Evolutionary conservation across 2,329 filamentous ascomycete genomes (phyloP).

Genomic region (Fusarium sp.): DNA sequence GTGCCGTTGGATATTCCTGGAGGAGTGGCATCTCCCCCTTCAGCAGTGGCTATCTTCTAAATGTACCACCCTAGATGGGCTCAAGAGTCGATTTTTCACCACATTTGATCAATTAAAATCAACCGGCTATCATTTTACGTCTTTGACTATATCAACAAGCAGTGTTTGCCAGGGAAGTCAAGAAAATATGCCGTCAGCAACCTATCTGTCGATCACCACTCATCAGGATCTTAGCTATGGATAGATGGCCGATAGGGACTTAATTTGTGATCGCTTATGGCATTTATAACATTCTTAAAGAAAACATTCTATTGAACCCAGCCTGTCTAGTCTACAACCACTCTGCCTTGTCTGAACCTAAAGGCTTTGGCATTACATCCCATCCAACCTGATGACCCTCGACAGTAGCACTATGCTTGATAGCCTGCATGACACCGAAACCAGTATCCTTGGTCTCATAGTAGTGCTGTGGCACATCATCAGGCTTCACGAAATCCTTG

Average conservation of each 20-base stretch:
- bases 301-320: not conserved
- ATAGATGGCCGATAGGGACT: not conserved
- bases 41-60: not conserved
- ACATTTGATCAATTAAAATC: not conserved
- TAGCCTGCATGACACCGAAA: constrained; percentile 57
- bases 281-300: not conserved
- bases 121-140: too few species aligned
- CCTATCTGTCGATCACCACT: too few species aligned
- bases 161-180: too few species aligned
- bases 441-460: constrained; percentile 55
- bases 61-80: not conserved
- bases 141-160: too few species aligned
- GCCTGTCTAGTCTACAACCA: constrained; percentile 43
- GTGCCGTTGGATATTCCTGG: not conserved
- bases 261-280: not conserved
- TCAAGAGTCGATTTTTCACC: not conserved
- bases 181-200: too few species aligned
- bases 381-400: constrained; percentile 57
- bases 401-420: constrained; percentile 58
- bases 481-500: constrained; percentile 43
- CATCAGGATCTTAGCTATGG: not conserved
- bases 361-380: constrained; percentile 58
- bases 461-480: constrained; percentile 46
- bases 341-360: constrained; percentile 56
- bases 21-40: not conserved